phyloP scores from a whole-genome alignment of 2,329 filamentous ascomycete species.

The Clathrospora elynae region DNA sequence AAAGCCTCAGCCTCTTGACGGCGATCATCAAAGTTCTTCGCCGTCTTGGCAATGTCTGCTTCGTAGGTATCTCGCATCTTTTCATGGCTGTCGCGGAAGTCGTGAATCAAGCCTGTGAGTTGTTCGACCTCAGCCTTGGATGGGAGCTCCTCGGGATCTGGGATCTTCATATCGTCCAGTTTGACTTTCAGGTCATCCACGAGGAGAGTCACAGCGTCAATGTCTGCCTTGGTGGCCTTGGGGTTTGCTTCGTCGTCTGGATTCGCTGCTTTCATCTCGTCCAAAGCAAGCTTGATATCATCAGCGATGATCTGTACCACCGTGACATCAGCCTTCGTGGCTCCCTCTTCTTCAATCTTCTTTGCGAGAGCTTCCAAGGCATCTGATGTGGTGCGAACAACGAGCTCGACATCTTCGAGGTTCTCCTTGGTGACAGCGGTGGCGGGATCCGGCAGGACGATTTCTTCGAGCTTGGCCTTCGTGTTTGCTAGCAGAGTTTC shows the following conservation, averaged over 20 bases:
- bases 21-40: conserved; percentile 80
- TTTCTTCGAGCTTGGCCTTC: conserved; percentile 84
- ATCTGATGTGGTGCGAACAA: conserved; percentile 77
- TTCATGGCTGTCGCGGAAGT: conserved; percentile 64
- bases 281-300: conserved; percentile 74
- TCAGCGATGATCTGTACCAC: conserved; percentile 78
- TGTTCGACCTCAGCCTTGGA: conserved; percentile 76
- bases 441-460: conserved; percentile 68
- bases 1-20: conserved; percentile 82
- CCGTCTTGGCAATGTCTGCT: conserved; percentile 72
- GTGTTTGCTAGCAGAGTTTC: conserved; percentile 89
- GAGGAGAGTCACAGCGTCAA: conserved; percentile 78
- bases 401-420: conserved; percentile 65
- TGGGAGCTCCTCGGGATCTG: conserved; percentile 72
- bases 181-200: conserved; percentile 84
- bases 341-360: conserved; percentile 69
- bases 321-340: conserved; percentile 78
- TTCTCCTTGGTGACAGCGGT: conserved; percentile 68
- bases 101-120: conserved; percentile 59
- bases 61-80: conserved; percentile 75
- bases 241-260: conserved; percentile 58
- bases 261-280: conserved; percentile 65
- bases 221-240: conserved; percentile 77
- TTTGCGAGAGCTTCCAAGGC: conserved; percentile 68
- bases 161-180: conserved; percentile 73